Percentiles rank a stretch among this genome's conserved stretches.
Conservation (phyloP, 805 yeast species). For the Zygosaccharomyces gambellarensis region DNA sequence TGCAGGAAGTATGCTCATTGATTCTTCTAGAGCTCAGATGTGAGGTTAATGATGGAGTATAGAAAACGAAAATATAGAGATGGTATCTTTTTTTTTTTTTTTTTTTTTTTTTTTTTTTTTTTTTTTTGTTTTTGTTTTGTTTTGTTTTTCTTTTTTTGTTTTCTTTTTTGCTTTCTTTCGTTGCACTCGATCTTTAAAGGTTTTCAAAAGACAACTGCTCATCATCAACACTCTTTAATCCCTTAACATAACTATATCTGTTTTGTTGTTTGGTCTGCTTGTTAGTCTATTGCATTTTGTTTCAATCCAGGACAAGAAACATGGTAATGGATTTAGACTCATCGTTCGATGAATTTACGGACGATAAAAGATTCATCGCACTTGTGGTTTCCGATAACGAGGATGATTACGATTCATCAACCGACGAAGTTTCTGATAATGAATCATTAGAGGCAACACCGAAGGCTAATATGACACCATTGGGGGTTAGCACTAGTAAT, state of each 20-base stretch:
- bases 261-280: background rate
- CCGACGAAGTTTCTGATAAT: constrained; percentile 3
- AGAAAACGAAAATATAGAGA: background rate
- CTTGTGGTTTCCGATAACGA: constrained; percentile 32
- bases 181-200: background rate
- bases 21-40: background rate
- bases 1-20: background rate
- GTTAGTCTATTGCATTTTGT: too few relatives aligned
- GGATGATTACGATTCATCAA: constrained; percentile 24
- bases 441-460: background rate
- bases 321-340: constrained; percentile 23
- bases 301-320: background rate
- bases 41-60: background rate
- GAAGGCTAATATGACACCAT: background rate
- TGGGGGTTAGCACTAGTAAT: background rate
- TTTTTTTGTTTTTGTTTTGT: background rate
- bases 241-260: background rate
- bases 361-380: constrained; percentile 29
- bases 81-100: background rate
- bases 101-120: background rate
- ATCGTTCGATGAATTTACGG: constrained; percentile 25
- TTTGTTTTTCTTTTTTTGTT: background rate
- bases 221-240: background rate
- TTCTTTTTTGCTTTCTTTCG: background rate
- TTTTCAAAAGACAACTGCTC: background rate